These are phyloP conservation scores for Fusarium bactridioides DNA, from an alignment of 2,329 filamentous ascomycete species.

Conservation along the genomic window DNA sequence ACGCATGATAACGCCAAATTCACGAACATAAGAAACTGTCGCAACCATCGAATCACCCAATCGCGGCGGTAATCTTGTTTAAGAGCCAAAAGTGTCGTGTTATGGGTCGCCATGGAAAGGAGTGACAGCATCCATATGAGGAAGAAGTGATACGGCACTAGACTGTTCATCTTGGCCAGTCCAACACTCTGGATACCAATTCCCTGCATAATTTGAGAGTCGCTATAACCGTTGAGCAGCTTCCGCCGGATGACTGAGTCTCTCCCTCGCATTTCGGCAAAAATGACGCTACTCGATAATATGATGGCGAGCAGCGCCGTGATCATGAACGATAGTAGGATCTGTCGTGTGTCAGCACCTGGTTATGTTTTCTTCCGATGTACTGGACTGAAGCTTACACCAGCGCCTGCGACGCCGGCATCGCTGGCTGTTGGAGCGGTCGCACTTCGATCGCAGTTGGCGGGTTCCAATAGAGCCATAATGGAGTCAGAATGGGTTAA, in stretches of 20 bases:
- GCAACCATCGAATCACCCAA: slow-evolving; percentile 71
- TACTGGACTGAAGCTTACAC: slow-evolving; percentile 53
- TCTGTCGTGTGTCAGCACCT: slow-evolving; percentile 27
- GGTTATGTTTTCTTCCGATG: neutral
- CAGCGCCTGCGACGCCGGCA: slow-evolving; percentile 63
- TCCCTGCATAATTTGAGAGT: slow-evolving; percentile 74
- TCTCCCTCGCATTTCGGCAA: slow-evolving; percentile 59
- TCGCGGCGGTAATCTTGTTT: slow-evolving; percentile 72
- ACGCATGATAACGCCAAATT: slow-evolving; percentile 67
- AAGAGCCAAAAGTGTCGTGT: slow-evolving; percentile 69
- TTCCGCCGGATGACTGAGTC: slow-evolving; percentile 66
- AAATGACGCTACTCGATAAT: slow-evolving; percentile 63
- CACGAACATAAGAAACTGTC: slow-evolving; percentile 71
- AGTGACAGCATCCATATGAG: slow-evolving; percentile 74
- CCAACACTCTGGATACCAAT: slow-evolving; percentile 73
- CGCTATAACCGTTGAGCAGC: slow-evolving; percentile 69
- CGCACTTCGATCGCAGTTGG: slow-evolving; percentile 67
- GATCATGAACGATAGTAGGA: slow-evolving; percentile 70
- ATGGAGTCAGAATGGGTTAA: slow-evolving; percentile 44
- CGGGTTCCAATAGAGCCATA: slow-evolving; percentile 65
- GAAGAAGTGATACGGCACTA: slow-evolving; percentile 75
- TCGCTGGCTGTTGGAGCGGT: slow-evolving; percentile 55
- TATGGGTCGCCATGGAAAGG: slow-evolving; percentile 71
- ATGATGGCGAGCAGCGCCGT: slow-evolving; percentile 66
- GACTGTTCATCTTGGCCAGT: slow-evolving; percentile 63